Base-by-base conservation (phyloP, 768 basidiomycete genomes). In the Lepiota subincarnata region DNA sequence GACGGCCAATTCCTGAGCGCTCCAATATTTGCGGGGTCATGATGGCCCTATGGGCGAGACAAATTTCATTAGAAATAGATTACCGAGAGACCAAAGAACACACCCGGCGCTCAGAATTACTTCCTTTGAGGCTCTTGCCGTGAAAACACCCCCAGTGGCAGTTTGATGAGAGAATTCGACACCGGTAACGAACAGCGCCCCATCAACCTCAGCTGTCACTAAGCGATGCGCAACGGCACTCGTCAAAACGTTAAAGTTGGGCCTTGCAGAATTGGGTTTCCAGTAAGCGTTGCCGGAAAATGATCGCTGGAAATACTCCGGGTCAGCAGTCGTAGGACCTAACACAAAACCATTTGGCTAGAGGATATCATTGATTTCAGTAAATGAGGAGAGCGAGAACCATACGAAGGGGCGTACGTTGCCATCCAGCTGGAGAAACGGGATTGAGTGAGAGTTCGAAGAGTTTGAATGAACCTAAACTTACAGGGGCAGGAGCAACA, bases 11-110 rank as follows among this genome's bases (percentile, higher is more conserved):
- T 6, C 60, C 60, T 12, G 60, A 61, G 6, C 59, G 49, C 38
- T 61, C 60, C n/a, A 61, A 43, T 35, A 61, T 34, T 35, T 61
- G 55, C 5, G 60, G 60, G 6, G 55, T 54, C 40, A 50, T 58
- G 48, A 58, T 20, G 22, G 57, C 38, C 2, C 57, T 58, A 36
- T 38, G n/a, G n/a, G n/a, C n/a, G n/a, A n/a, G n/a, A n/a, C n/a
- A n/a, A n/a, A n/a, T n/a, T n/a, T n/a, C n/a, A n/a, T n/a, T n/a
- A n/a, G n/a, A n/a, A n/a, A n/a, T n/a, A n/a, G n/a, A n/a, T n/a
- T n/a, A n/a, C n/a, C n/a, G n/a, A n/a, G n/a, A n/a, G n/a, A n/a
- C n/a, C n/a, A 31, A 31, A 11, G 10, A 8, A 4, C 56, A 48
- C 12, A 59, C 55, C 58, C 58, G 46, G 58, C 55, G 37, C 55